Conservation (phyloP, 495 filamentous ascomycete genomes). For the Aspergillus mulundensis region DNA sequence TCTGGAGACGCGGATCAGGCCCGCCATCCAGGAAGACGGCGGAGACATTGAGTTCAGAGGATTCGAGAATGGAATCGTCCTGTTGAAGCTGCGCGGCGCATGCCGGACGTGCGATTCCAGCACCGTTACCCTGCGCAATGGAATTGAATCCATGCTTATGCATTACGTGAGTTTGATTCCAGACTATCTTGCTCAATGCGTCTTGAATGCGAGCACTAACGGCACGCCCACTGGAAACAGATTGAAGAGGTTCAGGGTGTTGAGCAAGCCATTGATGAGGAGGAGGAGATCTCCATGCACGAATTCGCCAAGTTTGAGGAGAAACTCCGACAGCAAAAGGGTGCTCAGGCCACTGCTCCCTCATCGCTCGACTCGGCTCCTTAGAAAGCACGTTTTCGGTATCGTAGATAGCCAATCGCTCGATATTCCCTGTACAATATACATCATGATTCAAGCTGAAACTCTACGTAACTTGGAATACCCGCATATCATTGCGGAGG, state of each 20-base stretch:
- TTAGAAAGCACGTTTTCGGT: constrained; percentile 19
- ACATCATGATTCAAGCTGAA: background rate
- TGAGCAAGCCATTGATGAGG: constrained; percentile 82
- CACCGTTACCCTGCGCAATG: constrained; percentile 91
- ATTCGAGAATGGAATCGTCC: constrained; percentile 80
- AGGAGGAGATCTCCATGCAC: constrained; percentile 83
- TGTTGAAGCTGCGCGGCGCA: constrained; percentile 84
- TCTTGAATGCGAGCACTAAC: constrained; percentile 41
- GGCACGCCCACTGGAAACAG: constrained; percentile 35
- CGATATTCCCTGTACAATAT: background rate
- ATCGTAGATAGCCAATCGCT: background rate
- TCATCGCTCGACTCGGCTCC: constrained; percentile 58
- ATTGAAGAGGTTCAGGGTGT: constrained; percentile 96
- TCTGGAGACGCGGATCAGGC: constrained; percentile 90
- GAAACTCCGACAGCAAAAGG: constrained; percentile 78
- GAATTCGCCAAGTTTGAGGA: constrained; percentile 97
- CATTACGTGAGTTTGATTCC: constrained; percentile 52
- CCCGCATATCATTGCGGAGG: too few species aligned
- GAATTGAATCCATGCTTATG: constrained; percentile 98
- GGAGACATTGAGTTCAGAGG: constrained; percentile 94
- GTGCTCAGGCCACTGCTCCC: constrained; percentile 49
- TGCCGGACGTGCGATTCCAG: constrained; percentile 95
- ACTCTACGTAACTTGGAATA: background rate
- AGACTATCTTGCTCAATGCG: constrained; percentile 1
- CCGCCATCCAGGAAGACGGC: constrained; percentile 94